Conservation (phyloP, 202 grass and related monocot species). For the Hordeum pubiflorum region DNA sequence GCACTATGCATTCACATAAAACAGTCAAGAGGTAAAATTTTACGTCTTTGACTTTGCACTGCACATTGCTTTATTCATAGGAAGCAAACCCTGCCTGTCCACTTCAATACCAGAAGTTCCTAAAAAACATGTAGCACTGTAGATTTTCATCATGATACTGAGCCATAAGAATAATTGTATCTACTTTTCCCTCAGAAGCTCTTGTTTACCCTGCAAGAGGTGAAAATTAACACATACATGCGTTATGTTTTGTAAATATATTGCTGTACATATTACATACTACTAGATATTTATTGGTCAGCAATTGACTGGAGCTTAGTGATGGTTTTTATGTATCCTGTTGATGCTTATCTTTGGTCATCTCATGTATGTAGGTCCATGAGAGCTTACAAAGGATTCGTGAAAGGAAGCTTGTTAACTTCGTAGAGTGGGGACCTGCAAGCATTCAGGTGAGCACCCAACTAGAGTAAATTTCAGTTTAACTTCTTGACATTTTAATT, state of each 20-base stretch:
- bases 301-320: not conserved
- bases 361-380: slow-evolving; percentile 59
- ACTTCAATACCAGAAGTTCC: not conserved
- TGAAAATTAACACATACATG: not conserved
- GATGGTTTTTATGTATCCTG: not conserved
- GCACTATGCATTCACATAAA: not conserved
- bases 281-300: not conserved
- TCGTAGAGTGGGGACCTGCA: slow-evolving; percentile 97
- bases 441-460: slow-evolving; percentile 75
- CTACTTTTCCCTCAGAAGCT: not conserved
- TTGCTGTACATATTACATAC: not conserved
- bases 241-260: not conserved
- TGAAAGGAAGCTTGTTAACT: slow-evolving; percentile 97
- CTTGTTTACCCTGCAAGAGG: not conserved
- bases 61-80: not conserved
- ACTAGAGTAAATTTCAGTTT: not conserved
- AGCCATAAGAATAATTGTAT: slow-evolving; percentile 5
- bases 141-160: not conserved
- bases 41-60: not conserved
- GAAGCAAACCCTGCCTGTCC: not conserved
- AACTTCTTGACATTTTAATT: slow-evolving; percentile 1
- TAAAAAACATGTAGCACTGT: not conserved
- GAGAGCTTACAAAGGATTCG: slow-evolving; percentile 98
- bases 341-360: slow-evolving; percentile 20
- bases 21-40: not conserved